Evolutionary conservation across 306 rosid species (phyloP).

Genomic region (Vicia faba): DNA sequence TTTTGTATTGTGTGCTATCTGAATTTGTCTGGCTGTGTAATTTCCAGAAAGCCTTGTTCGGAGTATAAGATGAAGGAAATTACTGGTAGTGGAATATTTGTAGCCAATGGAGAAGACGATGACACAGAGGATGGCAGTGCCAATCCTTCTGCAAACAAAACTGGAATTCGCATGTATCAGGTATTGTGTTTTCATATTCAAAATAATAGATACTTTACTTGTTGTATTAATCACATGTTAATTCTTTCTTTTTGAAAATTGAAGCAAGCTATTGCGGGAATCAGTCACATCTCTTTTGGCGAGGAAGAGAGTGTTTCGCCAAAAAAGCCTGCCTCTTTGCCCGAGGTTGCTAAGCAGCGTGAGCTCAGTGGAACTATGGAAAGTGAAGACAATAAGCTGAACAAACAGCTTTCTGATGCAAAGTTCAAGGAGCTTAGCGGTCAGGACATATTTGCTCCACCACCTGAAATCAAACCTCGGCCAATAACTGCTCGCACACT

Average conservation of each 20-base stretch:
- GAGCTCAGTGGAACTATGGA: slow-evolving; percentile 93
- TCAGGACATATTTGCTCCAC: slow-evolving; percentile 94
- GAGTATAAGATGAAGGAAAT: slow-evolving; percentile 97
- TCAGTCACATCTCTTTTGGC: slow-evolving; percentile 91
- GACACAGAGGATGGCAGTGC: slow-evolving; percentile 61
- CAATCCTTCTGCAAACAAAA: slow-evolving; percentile 56
- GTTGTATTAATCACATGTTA: slow-evolving; percentile 4
- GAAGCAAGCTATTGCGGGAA: slow-evolving; percentile 87
- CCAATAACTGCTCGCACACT: slow-evolving; percentile 70
- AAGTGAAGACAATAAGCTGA: slow-evolving; percentile 68
- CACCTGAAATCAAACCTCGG: slow-evolving; percentile 91
- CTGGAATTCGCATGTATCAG: slow-evolving; percentile 93
- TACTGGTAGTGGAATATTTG: slow-evolving; percentile 96
- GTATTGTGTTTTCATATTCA: slow-evolving; percentile 41
- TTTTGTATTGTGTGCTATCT: slow-evolving; percentile 27
- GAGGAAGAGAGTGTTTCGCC: slow-evolving; percentile 82
- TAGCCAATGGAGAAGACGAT: slow-evolving; percentile 62
- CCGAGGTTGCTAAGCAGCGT: slow-evolving; percentile 98
- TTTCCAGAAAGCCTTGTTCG: slow-evolving; percentile 87
- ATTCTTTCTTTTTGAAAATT: slow-evolving; percentile 38
- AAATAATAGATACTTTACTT: slow-evolving; percentile 2
- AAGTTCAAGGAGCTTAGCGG: slow-evolving; percentile 95
- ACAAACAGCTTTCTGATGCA: slow-evolving; percentile 89
- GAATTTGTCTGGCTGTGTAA: slow-evolving; percentile 32
- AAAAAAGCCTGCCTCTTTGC: slow-evolving; percentile 67